These are phyloP conservation scores for Plasmodium inui DNA, from an alignment of 169 alveolate species.

Conservation along the genomic window DNA sequence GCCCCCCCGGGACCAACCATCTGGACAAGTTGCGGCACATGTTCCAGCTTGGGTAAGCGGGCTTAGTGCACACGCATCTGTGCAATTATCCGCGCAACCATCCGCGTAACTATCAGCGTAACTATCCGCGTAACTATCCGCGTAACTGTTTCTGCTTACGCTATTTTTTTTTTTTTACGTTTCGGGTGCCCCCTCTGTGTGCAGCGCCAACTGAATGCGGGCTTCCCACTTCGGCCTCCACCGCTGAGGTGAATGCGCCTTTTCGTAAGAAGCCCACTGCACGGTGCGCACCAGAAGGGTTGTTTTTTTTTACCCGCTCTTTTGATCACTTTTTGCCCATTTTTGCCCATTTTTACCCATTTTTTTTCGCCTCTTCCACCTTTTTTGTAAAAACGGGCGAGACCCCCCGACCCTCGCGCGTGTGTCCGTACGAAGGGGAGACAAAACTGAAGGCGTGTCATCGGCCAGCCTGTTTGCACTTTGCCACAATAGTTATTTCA, in stretches of 20 bases:
- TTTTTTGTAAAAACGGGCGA: background rate
- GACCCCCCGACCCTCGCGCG: background rate
- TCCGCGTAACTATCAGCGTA: background rate
- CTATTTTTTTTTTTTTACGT: background rate
- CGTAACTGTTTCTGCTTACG: background rate
- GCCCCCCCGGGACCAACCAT: conserved; percentile 18
- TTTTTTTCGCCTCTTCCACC: background rate
- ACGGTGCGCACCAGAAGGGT: background rate
- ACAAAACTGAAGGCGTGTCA: background rate
- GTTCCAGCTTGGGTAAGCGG: conserved; percentile 24
- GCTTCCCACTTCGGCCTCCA: background rate
- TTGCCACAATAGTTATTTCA: background rate
- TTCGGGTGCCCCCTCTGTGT: background rate
- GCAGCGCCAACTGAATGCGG: background rate
- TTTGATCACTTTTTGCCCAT: too few species aligned
- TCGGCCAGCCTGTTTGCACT: background rate
- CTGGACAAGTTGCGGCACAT: conserved; percentile 28
- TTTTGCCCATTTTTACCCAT: too few species aligned
- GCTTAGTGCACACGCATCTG: background rate
- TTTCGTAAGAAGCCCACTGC: background rate
- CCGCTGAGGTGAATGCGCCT: background rate
- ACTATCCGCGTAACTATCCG: background rate
- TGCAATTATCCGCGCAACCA: background rate
- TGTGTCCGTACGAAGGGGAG: background rate
- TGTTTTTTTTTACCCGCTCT: background rate